Conservation (phyloP, 371 early-diverging fungal genomes). For the Mortierella sp. region DNA sequence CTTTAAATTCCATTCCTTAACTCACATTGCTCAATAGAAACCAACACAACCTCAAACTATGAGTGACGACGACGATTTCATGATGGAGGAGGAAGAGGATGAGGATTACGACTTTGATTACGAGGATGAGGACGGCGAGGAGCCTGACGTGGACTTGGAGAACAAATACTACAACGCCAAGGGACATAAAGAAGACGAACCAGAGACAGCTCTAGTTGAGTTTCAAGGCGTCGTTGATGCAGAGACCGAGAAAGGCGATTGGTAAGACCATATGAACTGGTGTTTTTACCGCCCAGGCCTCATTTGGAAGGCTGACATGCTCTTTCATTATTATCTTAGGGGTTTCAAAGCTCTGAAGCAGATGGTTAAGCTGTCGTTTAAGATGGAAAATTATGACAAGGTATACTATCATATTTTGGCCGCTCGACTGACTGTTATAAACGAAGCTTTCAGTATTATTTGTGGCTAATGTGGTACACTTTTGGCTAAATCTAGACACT, state of each 20-base stretch:
- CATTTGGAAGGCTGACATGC: background rate
- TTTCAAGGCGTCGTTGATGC: constrained; percentile 87
- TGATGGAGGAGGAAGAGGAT: constrained; percentile 64
- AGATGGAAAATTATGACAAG: constrained; percentile 72
- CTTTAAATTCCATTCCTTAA: background rate
- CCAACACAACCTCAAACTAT: constrained; percentile 26
- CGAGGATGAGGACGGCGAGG: constrained; percentile 90
- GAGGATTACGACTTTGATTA: constrained; percentile 93
- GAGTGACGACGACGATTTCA: constrained; percentile 69
- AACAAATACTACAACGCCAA: constrained; percentile 97
- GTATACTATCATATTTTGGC: constrained; percentile 57
- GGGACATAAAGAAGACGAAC: constrained; percentile 89
- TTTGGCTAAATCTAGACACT: constrained; percentile 67
- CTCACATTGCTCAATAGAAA: background rate
- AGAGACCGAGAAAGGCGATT: constrained; percentile 87
- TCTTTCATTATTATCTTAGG: constrained; percentile 64
- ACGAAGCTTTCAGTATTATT: background rate
- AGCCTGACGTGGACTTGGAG: constrained; percentile 90
- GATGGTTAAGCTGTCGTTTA: constrained; percentile 90
- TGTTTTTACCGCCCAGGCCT: background rate
- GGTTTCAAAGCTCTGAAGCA: constrained; percentile 96
- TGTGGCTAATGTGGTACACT: background rate
- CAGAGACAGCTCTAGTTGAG: constrained; percentile 80
- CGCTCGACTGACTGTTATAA: background rate
- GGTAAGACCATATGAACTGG: constrained; percentile 62